These are phyloP conservation scores for Flaveria sonorensis DNA, from an alignment of 129 eudicot species.

Conservation along the genomic window DNA sequence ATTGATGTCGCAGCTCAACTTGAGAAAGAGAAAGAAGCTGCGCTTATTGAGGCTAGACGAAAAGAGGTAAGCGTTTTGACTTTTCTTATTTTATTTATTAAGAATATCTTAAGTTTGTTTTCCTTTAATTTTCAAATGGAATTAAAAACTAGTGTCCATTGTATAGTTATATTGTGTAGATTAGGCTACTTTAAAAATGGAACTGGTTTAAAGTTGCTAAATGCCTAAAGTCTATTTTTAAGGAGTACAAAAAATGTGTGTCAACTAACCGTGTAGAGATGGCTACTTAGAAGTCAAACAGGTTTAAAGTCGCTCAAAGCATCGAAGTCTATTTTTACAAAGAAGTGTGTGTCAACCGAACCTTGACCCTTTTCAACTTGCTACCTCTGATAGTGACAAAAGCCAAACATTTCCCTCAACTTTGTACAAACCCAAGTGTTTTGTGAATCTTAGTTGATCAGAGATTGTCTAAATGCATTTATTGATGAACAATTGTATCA, in stretches of 20 bases:
- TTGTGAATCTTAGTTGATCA: not conserved
- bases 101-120: not conserved
- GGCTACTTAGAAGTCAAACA: not conserved
- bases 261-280: not conserved
- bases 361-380: not conserved
- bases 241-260: not conserved
- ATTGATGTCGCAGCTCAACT: conserved; percentile 87
- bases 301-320: not conserved
- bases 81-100: not conserved
- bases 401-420: not conserved
- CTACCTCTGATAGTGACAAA: not conserved
- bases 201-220: too few relatives aligned
- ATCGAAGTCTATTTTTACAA: not conserved
- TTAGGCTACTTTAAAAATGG: not conserved
- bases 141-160: not conserved
- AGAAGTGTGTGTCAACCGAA: not conserved
- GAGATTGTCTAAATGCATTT: not conserved
- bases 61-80: conserved; percentile 61
- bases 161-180: not conserved
- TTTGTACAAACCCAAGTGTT: not conserved
- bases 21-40: conserved; percentile 91
- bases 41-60: conserved; percentile 66
- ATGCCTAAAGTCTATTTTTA: too few relatives aligned
- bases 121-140: not conserved
- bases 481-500: not conserved